Base-by-base conservation (phyloP, 1,284 basidiomycete genomes). In the Cystobasidium sp. region DNA sequence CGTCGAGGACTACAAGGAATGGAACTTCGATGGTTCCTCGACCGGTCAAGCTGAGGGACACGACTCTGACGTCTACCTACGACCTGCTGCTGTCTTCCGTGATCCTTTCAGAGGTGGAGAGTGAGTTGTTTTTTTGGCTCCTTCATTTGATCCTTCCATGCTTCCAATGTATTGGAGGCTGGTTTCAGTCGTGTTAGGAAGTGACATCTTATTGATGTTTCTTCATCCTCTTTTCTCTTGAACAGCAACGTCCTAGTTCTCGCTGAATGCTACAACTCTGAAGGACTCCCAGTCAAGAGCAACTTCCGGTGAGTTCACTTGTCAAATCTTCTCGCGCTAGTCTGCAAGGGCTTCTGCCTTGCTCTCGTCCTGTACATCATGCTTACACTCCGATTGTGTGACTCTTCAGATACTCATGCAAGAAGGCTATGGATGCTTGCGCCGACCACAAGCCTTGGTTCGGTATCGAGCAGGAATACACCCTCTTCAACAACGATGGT, bases 91-190 rank as follows among this genome's bases (percentile, higher is more conserved):
- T 81, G 95, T 95, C 86, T 99, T 97, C 90, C 95, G 92, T 82
- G 97, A 99, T 83, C 97, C 97, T 71, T 99, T 99, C 94, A 94
- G 97, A 81, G 91, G 94, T 67, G 96, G 96, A 77, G 90, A 95
- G 81, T 82, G 81, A 76, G 78, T 82, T 65, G 75, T 81, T 16
- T 79, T 81, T 44, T 78, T n/a, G n/a, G n/a, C 81, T 3, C 39
- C 20, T 41, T 10, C 58, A 31, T 5, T 31, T 31, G 18, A 22
- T 20, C 7, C 18, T 16, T 18, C 24, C 37, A 24, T 1, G 10
- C 31, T 44, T 20, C 52, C 41, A 31, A 31, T 31, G 31, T 31
- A 5, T 31, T 31, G 2, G 31, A 31, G 31, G 31, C 31, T 31
- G 31, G 31, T 2, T 31, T 31, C 31, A 31, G 31, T 2, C 31